Evolutionary conservation across 169 alveolate species (phyloP), one percentile per base, ranked within the genome.

Genomic region (Cryptosporidium felis): DNA sequence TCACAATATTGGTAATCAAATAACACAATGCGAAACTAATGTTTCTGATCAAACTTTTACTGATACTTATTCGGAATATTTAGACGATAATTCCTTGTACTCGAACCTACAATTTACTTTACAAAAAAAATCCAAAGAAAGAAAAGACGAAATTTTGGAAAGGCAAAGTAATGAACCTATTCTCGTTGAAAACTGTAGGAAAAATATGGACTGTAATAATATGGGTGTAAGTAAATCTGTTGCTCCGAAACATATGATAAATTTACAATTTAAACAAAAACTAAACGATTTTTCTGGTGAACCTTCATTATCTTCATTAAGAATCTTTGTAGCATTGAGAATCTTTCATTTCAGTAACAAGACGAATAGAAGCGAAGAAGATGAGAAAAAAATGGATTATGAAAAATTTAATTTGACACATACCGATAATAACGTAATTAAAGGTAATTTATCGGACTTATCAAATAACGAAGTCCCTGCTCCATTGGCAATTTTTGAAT

Each of bases 301-400:
- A 14, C 59, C 85, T 3, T 74, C 16, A 5, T 38, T 74, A n/a
- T 36, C 67, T n/a, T 49, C 85, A 34, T 28, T 74, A 18, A 74
- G 85, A 14, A 23, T 74, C 40, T 74, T 74, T n/a, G 85, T 74
- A 38, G 85, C 85, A 36, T 21, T 74, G 9, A 23, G 85, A 53
- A 53, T 74, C 18, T 74, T 74, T 38, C 49, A 74, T 28, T 53
- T 53, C 6, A 38, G 41, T 18, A 74, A 36, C 44, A 74, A 74
- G 32, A 16, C 16, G 1, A 74, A 53, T 53, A 51, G 74, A 44
- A 74, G 16, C 12, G 74, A 74, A 3, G 85, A 74, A 16, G 85
- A 56, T 3, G 85, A 53, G 14, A 45, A 34, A 16, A 74, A 74
- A 38, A 26, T 56, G 32, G 63, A 56, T 10, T 28, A 56, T 30